phyloP scores from a whole-genome alignment of 108 stramenopile species.

The Pseudonitzschia pungens region DNA sequence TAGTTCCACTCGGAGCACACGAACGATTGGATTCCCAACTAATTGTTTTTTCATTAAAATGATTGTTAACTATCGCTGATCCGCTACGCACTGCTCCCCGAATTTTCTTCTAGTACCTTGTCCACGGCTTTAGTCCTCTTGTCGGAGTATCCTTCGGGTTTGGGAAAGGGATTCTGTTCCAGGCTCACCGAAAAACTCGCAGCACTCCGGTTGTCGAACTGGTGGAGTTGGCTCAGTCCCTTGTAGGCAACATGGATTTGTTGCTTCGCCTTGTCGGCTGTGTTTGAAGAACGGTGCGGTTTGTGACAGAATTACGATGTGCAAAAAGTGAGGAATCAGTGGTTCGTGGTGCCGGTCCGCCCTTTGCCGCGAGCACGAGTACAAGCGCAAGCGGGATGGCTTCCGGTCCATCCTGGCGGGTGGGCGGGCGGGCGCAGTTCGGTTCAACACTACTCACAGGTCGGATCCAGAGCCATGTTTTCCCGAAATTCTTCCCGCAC shows the following conservation, averaged over 20 bases:
- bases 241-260: constrained; percentile 75
- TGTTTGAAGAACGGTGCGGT: no score
- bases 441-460: constrained; percentile 4
- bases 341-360: no score
- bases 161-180: constrained; percentile 88
- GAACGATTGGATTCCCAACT: not conserved
- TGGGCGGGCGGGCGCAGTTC: not conserved
- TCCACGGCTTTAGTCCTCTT: constrained; percentile 29
- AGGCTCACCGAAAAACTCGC: constrained; percentile 74
- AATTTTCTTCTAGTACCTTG: constrained; percentile 18
- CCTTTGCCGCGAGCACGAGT: no score
- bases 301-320: no score
- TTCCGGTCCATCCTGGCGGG: not conserved
- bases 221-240: constrained; percentile 70
- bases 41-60: not conserved
- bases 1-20: no score
- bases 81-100: constrained; percentile 1
- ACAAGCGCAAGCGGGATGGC: not conserved
- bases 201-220: constrained; percentile 62
- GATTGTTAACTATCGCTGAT: not conserved
- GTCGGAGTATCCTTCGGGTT: constrained; percentile 48
- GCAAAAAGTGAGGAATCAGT: no score
- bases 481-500: constrained; percentile 81
- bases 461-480: constrained; percentile 48
- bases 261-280: constrained; percentile 46